Conservation (phyloP, 2,329 filamentous ascomycete species). For the Diaporthe humulicola region DNA sequence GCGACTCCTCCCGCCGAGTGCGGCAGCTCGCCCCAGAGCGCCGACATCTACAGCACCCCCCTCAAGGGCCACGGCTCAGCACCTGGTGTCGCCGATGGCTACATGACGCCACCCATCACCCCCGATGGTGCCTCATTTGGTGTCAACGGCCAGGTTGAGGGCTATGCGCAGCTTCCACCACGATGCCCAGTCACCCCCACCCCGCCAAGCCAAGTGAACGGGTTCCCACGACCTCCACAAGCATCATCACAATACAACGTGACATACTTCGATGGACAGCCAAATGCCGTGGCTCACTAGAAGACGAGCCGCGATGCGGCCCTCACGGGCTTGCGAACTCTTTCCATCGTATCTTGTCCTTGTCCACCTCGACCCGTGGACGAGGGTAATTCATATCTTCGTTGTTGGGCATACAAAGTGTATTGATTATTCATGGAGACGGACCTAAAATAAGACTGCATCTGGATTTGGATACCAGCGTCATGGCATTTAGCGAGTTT, state of each 20-base stretch:
- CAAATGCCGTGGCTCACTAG: slow-evolving; percentile 44
- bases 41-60: slow-evolving; percentile 81
- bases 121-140: slow-evolving; percentile 76
- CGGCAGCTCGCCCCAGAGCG: slow-evolving; percentile 62
- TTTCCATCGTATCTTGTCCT: slow-evolving; percentile 36
- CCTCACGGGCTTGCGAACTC: slow-evolving; percentile 36
- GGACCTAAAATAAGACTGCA: slow-evolving; percentile 41
- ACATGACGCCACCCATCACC: slow-evolving; percentile 88
- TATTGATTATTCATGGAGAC: slow-evolving; percentile 38
- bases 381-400: slow-evolving; percentile 39
- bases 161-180: slow-evolving; percentile 62
- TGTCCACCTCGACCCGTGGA: slow-evolving; percentile 30
- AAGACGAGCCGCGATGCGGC: slow-evolving; percentile 36
- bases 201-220: slow-evolving; percentile 57
- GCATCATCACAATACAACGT: slow-evolving; percentile 59
- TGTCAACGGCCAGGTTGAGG: slow-evolving; percentile 58
- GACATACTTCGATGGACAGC: slow-evolving; percentile 59
- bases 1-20: slow-evolving; percentile 72
- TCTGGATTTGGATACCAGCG: slow-evolving; percentile 47
- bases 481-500: slow-evolving; percentile 62
- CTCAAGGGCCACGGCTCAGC: slow-evolving; percentile 78
- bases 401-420: slow-evolving; percentile 38
- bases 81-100: slow-evolving; percentile 77
- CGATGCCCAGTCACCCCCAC: slow-evolving; percentile 75
- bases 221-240: slow-evolving; percentile 55